Evolutionary conservation across 2,329 filamentous ascomycete species (phyloP), one percentile per base, ranked within the genome.

Genomic region (Thielaviopsis ethacetica): DNA sequence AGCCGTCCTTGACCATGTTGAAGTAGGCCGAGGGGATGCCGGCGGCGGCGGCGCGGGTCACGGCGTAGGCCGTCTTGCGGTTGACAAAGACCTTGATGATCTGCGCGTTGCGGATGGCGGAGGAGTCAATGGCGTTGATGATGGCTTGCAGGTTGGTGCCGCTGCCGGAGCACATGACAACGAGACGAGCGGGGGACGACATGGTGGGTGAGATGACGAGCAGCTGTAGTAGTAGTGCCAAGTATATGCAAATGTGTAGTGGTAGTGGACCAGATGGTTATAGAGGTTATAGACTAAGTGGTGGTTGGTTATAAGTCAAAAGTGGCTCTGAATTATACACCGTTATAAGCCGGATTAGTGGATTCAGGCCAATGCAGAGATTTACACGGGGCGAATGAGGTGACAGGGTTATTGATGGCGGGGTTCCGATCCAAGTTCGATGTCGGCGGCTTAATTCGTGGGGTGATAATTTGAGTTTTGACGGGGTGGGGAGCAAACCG

Each of bases 101-200:
- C 24, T 67, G 66, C 58, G 73, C 72, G 52, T 71, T 64, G 6
- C 68, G 67, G 22, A 79, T 74, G 34, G 64, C 63, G 2, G 69
- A 72, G 3, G 68, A 65, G 6, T 70, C 66, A 26, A 74, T 68
- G 51, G 71, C 73, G 63, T 80, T 75, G 52, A 80, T 73, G 56
- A 95, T 76, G 60, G 86, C 86, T 74, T 91, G 86, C 21, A 91
- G 81, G 68, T 91, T 91, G 47, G 84, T 83, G 65, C 88, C 88
- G 64, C 79, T 83, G 69, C 87, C 85, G 55, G 82, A 86, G 69
- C 84, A 84, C 67, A 88, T 79, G 64, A 88, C 81, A 57, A 83
- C 77, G 65, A 87, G 76, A 59, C 78, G 79, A 65, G 73, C 76
- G 44, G 67, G 63, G 57, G 60, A 52, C 12, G 55, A 12, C 54